Conservation (phyloP, 2,329 filamentous ascomycete genomes). For the Cytospora schulzeri region DNA sequence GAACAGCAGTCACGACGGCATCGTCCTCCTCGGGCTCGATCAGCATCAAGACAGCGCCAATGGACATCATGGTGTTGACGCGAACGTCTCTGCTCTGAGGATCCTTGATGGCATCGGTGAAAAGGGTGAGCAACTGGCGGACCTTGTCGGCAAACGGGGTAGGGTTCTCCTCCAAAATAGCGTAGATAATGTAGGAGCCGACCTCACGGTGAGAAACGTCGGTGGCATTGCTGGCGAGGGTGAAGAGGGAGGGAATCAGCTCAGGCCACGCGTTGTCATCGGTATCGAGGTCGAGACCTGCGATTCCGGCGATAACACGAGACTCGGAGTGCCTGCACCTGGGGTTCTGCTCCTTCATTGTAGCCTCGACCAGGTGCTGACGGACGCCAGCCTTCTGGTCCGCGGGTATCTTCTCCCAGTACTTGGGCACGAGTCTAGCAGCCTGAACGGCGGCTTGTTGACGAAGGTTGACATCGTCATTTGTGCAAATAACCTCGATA, state of each 20-base stretch:
- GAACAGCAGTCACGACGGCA: conserved; percentile 72
- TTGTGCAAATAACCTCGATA: conserved; percentile 83
- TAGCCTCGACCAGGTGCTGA: conserved; percentile 79
- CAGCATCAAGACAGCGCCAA: conserved; percentile 85
- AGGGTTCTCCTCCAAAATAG: conserved; percentile 84
- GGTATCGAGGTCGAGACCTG: conserved; percentile 75
- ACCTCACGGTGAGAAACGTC: conserved; percentile 83
- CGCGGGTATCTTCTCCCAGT: conserved; percentile 75
- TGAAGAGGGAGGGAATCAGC: conserved; percentile 76
- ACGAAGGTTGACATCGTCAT: conserved; percentile 71
- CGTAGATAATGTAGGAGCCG: conserved; percentile 90
- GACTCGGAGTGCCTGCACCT: conserved; percentile 84
- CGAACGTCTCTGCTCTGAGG: conserved; percentile 89
- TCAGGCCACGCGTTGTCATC: conserved; percentile 79
- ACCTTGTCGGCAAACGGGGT: conserved; percentile 83
- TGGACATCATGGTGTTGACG: conserved; percentile 89
- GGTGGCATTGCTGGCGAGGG: conserved; percentile 70
- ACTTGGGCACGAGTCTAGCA: conserved; percentile 77
- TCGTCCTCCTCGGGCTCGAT: conserved; percentile 85
- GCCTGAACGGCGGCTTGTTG: conserved; percentile 93
- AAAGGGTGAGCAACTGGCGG: conserved; percentile 77
- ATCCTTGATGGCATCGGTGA: conserved; percentile 85
- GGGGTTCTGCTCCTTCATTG: conserved; percentile 75
- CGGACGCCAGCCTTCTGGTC: conserved; percentile 80
- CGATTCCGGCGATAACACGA: conserved; percentile 84